Base-by-base conservation (phyloP, 2,329 filamentous ascomycete genomes). In the Diaporthe ampelina region DNA sequence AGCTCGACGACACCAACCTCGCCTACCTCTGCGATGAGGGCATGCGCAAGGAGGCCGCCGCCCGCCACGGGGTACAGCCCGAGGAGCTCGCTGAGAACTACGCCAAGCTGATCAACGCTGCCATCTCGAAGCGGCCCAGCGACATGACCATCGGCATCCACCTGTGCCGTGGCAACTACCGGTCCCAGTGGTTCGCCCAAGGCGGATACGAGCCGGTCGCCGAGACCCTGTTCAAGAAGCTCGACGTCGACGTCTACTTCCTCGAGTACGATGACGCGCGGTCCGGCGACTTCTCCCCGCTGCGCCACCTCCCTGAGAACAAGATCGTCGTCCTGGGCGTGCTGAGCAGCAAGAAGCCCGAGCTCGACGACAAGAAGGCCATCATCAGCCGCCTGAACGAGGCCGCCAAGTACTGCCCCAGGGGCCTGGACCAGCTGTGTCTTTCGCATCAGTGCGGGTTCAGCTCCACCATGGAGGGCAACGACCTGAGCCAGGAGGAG, bases 1-100 rank as follows among this genome's bases (percentile, higher is more conserved):
- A 90, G 82, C 84, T 90, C 70, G 88, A 90, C 80, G 88, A 90
- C 82, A 90, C 88, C 24, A 90, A 90, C 80, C 83, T 90, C n/a
- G 88, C 88, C 21, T 90, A 90, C 79, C 86, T 90, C 15, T 90
- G 88, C 82, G 88, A 90, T 78, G 85, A 85, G 40, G 84, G 86
- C 77, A 90, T 90, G 88, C 85, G 88, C 54, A 83, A 84, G 77
- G 86, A 86, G 77, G 88, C 88, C 65, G 87, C 86, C 76, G 80
- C 85, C 78, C 85, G 88, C 48, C 87, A 89, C 79, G 81, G 86
- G 71, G 84, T 87, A 74, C 86, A 88, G 78, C 83, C 88, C 68
- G 83, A 84, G 67, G 80, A 82, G 17, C 83, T 90, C 19, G 85
- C 88, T 21, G 81, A 84, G 73, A 87, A 88, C 76, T 90, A 90